These are phyloP conservation scores for Alnus glutinosa DNA, from an alignment of 306 rosid species.

Conservation along the genomic window DNA sequence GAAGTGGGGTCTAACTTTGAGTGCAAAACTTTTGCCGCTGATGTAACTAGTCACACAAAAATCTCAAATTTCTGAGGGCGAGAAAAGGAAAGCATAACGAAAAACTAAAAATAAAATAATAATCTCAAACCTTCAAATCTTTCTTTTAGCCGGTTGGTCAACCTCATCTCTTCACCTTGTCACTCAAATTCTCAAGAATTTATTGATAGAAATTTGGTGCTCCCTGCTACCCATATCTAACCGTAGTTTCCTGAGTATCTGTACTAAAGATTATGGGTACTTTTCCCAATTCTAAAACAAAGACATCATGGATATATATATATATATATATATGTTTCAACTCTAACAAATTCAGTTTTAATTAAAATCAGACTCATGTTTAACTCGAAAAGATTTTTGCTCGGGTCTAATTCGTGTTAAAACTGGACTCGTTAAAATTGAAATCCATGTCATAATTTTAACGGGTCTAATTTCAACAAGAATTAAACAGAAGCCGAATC, in stretches of 20 bases:
- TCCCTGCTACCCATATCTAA: neutral
- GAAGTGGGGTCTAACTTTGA: neutral
- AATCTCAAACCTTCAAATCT: neutral
- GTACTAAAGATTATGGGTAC: too few relatives aligned
- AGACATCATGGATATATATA: too few relatives aligned
- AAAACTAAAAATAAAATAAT: neutral
- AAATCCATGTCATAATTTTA: too few relatives aligned
- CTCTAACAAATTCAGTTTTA: too few relatives aligned
- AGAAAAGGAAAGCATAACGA: neutral
- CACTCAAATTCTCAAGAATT: neutral
- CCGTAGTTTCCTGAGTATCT: neutral
- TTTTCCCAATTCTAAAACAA: too few relatives aligned
- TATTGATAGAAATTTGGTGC: neutral
- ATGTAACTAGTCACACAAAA: neutral
- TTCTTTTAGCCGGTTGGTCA: neutral
- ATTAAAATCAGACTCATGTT: too few relatives aligned
- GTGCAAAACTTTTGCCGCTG: slow-evolving; percentile 5
- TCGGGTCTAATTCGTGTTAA: too few relatives aligned
- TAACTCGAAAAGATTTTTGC: too few relatives aligned
- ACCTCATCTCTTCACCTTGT: neutral
- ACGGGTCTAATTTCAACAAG: too few relatives aligned
- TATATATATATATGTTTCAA: too few relatives aligned
- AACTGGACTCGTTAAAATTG: too few relatives aligned
- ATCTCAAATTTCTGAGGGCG: neutral
- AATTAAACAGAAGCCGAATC: too few relatives aligned